These are phyloP conservation scores for Pythium monospermum DNA, from an alignment of 352 stramenopile species.

Conservation along the genomic window DNA sequence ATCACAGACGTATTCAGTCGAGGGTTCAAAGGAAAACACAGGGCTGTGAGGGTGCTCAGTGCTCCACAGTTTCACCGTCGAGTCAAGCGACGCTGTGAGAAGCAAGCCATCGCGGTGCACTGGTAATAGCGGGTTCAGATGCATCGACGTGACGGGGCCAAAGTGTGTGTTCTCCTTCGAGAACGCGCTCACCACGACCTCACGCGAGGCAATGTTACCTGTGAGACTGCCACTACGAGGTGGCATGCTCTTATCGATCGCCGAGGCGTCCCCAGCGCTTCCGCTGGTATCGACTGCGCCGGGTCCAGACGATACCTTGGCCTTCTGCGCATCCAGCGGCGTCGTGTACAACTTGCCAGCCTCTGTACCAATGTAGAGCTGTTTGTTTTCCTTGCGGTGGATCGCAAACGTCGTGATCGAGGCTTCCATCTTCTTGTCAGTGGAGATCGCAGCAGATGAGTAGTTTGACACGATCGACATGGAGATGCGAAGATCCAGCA, in stretches of 20 bases:
- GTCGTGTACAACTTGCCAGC: constrained; percentile 76
- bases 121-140: constrained; percentile 73
- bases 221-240: not conserved
- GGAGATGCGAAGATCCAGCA: constrained; percentile 78
- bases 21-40: constrained; percentile 80
- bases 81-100: constrained; percentile 82
- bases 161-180: constrained; percentile 76
- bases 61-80: constrained; percentile 86
- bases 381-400: constrained; percentile 75
- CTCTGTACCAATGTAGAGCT: constrained; percentile 82
- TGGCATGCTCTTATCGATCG: constrained; percentile 37
- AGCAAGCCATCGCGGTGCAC: constrained; percentile 71
- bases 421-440: constrained; percentile 84
- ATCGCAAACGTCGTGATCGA: constrained; percentile 80
- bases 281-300: constrained; percentile 14
- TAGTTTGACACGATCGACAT: constrained; percentile 79
- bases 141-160: constrained; percentile 77
- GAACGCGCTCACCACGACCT: constrained; percentile 65
- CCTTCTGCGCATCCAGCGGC: constrained; percentile 71
- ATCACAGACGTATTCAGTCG: constrained; percentile 87
- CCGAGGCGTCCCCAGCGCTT: not conserved
- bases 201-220: constrained; percentile 27
- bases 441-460: constrained; percentile 45
- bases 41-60: constrained; percentile 63
- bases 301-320: constrained; percentile 28